These are phyloP conservation scores for Gossypium raimondii DNA, from an alignment of 345 rosid species.

Conservation along the genomic window DNA sequence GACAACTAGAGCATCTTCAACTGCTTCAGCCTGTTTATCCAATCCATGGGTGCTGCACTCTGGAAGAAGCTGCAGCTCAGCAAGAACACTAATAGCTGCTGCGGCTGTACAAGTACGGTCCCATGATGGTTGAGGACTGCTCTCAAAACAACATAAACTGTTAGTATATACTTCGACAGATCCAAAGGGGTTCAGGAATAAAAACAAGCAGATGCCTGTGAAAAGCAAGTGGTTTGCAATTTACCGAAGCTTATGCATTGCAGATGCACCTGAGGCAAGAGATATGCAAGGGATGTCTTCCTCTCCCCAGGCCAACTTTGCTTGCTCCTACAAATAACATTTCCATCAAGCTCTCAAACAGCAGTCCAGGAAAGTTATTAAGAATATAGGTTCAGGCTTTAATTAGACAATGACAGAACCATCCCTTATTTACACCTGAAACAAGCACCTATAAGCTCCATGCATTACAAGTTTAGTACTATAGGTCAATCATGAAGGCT, in stretches of 20 bases:
- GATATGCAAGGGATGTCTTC: constrained; percentile 77
- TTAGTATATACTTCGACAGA: neutral
- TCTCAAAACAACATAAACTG: constrained; percentile 9
- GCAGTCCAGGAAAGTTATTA: neutral
- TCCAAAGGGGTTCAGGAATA: neutral
- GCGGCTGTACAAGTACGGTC: constrained; percentile 95
- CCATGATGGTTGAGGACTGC: constrained; percentile 97
- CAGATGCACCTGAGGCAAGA: constrained; percentile 66
- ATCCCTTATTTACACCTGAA: neutral
- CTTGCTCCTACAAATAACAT: constrained; percentile 51
- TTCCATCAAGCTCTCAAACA: neutral
- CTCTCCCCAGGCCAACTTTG: constrained; percentile 66
- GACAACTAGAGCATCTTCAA: constrained; percentile 60
- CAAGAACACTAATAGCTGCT: constrained; percentile 73
- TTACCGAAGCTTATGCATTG: constrained; percentile 96
- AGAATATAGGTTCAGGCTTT: neutral
- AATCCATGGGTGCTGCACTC: constrained; percentile 42
- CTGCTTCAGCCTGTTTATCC: constrained; percentile 59
- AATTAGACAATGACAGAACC: neutral
- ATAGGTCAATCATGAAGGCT: neutral
- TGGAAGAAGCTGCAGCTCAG: constrained; percentile 64
- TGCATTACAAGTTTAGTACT: neutral
- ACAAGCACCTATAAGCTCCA: neutral
- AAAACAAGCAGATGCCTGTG: neutral
- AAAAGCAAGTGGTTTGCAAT: constrained; percentile 3